phyloP scores from a whole-genome alignment of 2,329 filamentous ascomycete species.

The Ophiocordyceps camponoti-saundersi region DNA sequence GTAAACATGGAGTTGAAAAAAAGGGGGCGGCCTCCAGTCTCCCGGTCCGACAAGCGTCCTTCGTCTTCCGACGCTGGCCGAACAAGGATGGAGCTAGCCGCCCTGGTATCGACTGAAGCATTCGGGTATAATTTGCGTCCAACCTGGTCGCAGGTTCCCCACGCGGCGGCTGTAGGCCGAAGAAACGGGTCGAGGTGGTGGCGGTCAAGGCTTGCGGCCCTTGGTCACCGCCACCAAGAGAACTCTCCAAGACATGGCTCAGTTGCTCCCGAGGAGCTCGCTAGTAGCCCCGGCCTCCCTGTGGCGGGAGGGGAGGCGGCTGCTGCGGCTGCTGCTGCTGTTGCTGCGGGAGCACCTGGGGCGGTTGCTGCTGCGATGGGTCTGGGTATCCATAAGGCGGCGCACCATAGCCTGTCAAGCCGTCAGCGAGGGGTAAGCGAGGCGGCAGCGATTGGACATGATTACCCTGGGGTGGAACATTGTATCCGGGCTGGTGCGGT shows the following conservation, averaged over 20 bases:
- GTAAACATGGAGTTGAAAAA: conserved; percentile 2
- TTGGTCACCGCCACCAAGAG: background rate
- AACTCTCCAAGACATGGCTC: background rate
- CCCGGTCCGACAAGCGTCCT: background rate
- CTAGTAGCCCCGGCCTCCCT: conserved; percentile 9
- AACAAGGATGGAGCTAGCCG: conserved; percentile 2
- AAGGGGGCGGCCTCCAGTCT: background rate
- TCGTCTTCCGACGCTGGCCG: background rate
- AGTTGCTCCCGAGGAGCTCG: background rate
- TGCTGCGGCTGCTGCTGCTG: conserved; percentile 3
- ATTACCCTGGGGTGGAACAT: conserved; percentile 23
- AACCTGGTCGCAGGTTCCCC: conserved; percentile 3
- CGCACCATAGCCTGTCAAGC: conserved; percentile 16
- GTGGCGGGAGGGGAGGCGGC: conserved; percentile 5
- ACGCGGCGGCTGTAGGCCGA: background rate
- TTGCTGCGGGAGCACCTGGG: conserved; percentile 2
- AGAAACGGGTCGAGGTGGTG: background rate
- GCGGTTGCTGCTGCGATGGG: conserved; percentile 7
- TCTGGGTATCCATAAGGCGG: conserved; percentile 26
- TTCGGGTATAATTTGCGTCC: conserved; percentile 6
- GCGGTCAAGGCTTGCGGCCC: background rate
- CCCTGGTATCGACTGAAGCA: conserved; percentile 7
- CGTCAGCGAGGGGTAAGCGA: conserved; percentile 3
- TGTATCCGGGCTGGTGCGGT: conserved; percentile 16
- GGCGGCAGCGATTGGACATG: background rate